Conservation (phyloP, 2,329 filamentous ascomycete genomes). For the Neonectria hederae region DNA sequence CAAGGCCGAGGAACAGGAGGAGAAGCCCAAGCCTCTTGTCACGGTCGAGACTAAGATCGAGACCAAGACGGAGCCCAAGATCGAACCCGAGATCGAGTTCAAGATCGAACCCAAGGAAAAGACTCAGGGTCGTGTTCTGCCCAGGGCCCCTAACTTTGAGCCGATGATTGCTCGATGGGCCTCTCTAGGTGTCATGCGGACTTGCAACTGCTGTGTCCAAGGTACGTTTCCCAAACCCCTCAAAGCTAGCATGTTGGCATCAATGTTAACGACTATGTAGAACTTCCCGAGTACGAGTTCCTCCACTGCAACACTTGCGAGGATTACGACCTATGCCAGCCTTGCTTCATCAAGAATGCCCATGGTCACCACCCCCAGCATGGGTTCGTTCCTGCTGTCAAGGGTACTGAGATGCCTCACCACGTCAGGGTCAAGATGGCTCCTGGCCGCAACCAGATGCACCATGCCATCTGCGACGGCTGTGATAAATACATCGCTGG, state of each 20-base stretch:
- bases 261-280: slow-evolving; percentile 48
- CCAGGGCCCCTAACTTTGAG: slow-evolving; percentile 35
- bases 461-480: slow-evolving; percentile 93
- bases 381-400: slow-evolving; percentile 74
- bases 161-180: slow-evolving; percentile 33
- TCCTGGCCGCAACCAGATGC: slow-evolving; percentile 81
- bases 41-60: slow-evolving; percentile 34
- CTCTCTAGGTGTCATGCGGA: slow-evolving; percentile 59
- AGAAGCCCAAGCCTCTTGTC: slow-evolving; percentile 25
- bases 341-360: slow-evolving; percentile 77
- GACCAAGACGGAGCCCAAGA: slow-evolving; percentile 22
- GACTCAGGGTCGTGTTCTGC: slow-evolving; percentile 26
- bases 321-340: slow-evolving; percentile 91
- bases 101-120: slow-evolving; percentile 28
- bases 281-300: slow-evolving; percentile 80
- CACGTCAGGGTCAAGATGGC: slow-evolving; percentile 74
- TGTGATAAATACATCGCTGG: slow-evolving; percentile 90
- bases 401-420: slow-evolving; percentile 68
- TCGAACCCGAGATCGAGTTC: slow-evolving; percentile 16
- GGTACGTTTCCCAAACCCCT: slow-evolving; percentile 37
- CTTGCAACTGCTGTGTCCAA: slow-evolving; percentile 73
- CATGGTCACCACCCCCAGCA: slow-evolving; percentile 95
- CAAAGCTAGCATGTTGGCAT: background rate
- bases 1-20: slow-evolving; percentile 38
- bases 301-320: slow-evolving; percentile 86